Conservation (phyloP, 208 protist genomes). For the Leishmania arabica region DNA sequence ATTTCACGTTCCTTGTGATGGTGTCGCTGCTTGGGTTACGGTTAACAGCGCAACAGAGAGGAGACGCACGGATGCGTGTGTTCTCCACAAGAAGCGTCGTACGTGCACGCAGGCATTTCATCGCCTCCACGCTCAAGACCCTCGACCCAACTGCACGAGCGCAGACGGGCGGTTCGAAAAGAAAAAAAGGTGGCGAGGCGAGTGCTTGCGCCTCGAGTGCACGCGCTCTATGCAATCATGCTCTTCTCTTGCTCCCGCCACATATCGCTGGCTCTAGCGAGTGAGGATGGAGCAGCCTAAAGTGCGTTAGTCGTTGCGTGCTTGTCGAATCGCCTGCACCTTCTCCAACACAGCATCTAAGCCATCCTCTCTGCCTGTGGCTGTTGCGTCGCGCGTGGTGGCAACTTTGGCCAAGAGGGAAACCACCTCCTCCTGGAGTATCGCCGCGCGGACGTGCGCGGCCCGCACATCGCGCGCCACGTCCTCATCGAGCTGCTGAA, state of each 20-base stretch:
- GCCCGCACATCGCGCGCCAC: slow-evolving; percentile 33
- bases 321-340: slow-evolving; percentile 21
- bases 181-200: background rate
- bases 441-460: slow-evolving; percentile 19
- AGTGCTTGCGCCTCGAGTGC: background rate
- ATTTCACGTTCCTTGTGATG: background rate
- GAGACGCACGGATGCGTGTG: background rate
- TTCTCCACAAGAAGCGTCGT: background rate
- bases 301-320: slow-evolving; percentile 12
- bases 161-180: background rate
- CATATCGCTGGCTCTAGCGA: background rate
- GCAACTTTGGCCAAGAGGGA: slow-evolving; percentile 14
- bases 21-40: background rate
- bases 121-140: background rate
- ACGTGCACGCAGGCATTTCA: background rate
- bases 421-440: slow-evolving; percentile 28
- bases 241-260: background rate
- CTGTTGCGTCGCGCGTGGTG: background rate
- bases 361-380: slow-evolving; percentile 1
- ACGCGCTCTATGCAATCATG: background rate
- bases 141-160: background rate
- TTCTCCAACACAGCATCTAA: slow-evolving; percentile 14
- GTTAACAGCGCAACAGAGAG: background rate
- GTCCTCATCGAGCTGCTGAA: slow-evolving; percentile 36
- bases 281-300: background rate